Evolutionary conservation across 352 stramenopile genomes (phyloP), one percentile per base, ranked within the genome.

Genomic region (Thalassiosira mediterranea): DNA sequence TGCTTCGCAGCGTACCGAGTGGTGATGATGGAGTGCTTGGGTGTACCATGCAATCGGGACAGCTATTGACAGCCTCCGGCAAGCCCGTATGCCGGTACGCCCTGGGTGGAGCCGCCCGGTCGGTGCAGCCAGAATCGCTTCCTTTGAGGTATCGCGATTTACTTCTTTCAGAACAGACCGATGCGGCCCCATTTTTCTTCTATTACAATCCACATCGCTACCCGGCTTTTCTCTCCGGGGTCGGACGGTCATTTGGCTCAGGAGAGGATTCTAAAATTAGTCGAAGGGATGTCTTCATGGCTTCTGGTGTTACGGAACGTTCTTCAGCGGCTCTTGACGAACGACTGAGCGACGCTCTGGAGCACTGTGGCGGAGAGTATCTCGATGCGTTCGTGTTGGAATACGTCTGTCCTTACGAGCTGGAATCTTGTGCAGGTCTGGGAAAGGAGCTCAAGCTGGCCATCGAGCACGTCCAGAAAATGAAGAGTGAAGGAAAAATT

Each of bases 151-250:
- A 66, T 25, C 29, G 56, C 25, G 37, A 74, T 40, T 48, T 52
- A 23, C 32, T 68, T 34, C 26, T 57, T 48, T n/a, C 15, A 31
- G 2, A 15, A 19, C 29, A 31, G 21, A 13, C 38, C 13, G 25
- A 42, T 32, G 26, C 8, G 25, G 54, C 64, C 26, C 72, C 72
- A 8, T 81, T 81, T 62, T 81, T 61, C 15, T 81, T 81, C 49
- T 81, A 81, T 40, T 76, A 81, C 59, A 81, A 81, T 58, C 72
- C 72, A 26, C 65, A 81, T 67, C 32, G 72, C 44, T 81, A 81
- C 52, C 72, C 72, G 21, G 49, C 61, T 10, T 81, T 81, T 66
- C 42, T 81, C 28, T 25, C 19, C 4, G 71, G 71, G 0, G 46
- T 80, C 3, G 38, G 31, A 23, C 21, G 63, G 44, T 37, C 56